These are phyloP conservation scores for Albophoma yamanashiensis DNA, from an alignment of 2,329 filamentous ascomycete genomes.

Conservation along the genomic window DNA sequence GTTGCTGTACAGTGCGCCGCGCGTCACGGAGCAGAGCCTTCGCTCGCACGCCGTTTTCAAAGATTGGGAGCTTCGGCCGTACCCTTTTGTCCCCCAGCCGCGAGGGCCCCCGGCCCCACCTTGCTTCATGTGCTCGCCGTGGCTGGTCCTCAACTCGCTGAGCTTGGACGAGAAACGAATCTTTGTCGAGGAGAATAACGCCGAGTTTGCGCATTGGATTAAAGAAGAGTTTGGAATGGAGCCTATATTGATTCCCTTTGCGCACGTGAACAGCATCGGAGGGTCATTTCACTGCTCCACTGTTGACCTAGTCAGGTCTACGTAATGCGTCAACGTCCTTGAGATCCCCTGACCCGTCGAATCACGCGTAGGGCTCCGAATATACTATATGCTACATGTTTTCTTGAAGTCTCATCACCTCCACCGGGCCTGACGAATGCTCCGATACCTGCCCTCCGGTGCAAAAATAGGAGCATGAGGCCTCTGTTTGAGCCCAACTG, in stretches of 20 bases:
- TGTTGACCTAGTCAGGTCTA: neutral
- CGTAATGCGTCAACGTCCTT: neutral
- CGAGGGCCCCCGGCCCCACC: neutral
- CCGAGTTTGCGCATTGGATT: neutral
- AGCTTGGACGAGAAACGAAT: conserved; percentile 1
- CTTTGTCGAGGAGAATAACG: neutral
- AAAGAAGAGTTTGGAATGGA: neutral
- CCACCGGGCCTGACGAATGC: too few species aligned
- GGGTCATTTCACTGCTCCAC: conserved; percentile 1
- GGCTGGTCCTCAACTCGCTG: conserved; percentile 1
- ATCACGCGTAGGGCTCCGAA: too few species aligned
- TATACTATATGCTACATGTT: too few species aligned
- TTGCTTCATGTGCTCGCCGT: conserved; percentile 1
- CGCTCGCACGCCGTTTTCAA: neutral
- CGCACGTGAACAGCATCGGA: conserved; percentile 1
- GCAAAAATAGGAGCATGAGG: too few species aligned
- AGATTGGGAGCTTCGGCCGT: neutral
- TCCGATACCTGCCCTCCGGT: too few species aligned
- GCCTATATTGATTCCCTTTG: neutral
- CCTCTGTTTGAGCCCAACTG: too few species aligned
- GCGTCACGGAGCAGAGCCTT: neutral
- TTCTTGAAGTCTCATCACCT: too few species aligned
- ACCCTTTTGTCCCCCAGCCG: neutral
- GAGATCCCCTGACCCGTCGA: too few species aligned
- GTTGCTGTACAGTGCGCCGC: neutral